phyloP scores from a whole-genome alignment of 176 grass and related monocot genomes.

The Triticum timopheevii region DNA sequence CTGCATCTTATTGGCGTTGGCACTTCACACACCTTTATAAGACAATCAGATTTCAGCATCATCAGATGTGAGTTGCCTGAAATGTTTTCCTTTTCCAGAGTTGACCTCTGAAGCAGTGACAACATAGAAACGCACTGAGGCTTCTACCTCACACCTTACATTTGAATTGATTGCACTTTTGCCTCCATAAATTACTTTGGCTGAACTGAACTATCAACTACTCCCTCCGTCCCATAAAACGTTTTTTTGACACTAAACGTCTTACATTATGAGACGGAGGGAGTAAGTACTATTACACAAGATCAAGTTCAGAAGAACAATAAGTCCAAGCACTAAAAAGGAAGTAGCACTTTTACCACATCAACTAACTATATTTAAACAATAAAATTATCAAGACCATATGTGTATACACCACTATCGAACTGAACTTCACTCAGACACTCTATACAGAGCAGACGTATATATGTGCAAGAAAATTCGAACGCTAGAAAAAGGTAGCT shows the following conservation, averaged over 20 bases:
- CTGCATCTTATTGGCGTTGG: not conserved
- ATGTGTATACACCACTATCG: not conserved
- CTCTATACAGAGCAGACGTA: not conserved
- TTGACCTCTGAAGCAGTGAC: not conserved
- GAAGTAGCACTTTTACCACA: not conserved
- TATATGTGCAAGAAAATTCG: not conserved
- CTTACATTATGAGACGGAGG: too few species aligned
- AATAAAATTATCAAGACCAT: not conserved
- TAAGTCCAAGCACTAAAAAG: not conserved
- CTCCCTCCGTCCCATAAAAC: too few species aligned
- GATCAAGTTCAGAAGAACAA: not conserved
- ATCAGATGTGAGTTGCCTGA: not conserved
- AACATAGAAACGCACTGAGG: not conserved
- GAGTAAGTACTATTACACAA: not conserved
- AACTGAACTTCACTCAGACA: conserved; percentile 1
- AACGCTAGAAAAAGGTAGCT: not conserved
- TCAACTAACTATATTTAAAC: not conserved
- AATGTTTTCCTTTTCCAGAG: conserved; percentile 9
- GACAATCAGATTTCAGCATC: not conserved
- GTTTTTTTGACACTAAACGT: too few species aligned
- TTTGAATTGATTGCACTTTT: conserved; percentile 13
- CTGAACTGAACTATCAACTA: conserved; percentile 12
- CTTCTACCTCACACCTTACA: not conserved
- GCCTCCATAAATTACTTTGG: conserved; percentile 8
- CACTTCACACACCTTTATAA: not conserved